Percentiles rank a stretch among this genome's conserved stretches.
Evolutionary conservation across 352 stramenopile species (phyloP).

Genomic region (Stephanocyclus meneghinianus): DNA sequence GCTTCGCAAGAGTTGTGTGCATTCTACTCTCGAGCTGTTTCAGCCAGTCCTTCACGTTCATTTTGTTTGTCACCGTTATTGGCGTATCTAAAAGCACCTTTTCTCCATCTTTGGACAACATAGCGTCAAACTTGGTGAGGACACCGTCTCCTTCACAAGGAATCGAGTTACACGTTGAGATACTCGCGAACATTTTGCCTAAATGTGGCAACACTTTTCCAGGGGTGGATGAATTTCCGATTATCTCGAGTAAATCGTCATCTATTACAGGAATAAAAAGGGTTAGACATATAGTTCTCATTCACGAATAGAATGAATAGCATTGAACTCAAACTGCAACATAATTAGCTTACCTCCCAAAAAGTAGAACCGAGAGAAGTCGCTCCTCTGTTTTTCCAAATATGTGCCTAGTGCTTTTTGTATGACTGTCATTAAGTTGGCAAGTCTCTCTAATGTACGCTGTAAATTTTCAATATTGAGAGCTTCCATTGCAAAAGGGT

Average conservation of each 20-base stretch:
- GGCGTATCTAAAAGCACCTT: constrained; percentile 89
- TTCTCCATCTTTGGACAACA: constrained; percentile 99
- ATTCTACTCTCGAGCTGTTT: constrained; percentile 96
- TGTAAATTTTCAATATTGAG: constrained; percentile 85
- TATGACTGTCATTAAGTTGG: constrained; percentile 97
- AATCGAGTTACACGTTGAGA: constrained; percentile 82
- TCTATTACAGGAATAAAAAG: constrained; percentile 72
- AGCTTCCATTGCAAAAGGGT: constrained; percentile 95
- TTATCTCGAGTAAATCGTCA: constrained; percentile 99
- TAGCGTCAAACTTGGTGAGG: constrained; percentile 84
- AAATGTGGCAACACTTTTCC: constrained; percentile 93
- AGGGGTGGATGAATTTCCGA: constrained; percentile 98
- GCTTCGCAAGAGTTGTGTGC: constrained; percentile 92
- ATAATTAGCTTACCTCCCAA: constrained; percentile 82
- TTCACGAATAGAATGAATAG: background rate
- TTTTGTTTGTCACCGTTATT: constrained; percentile 90
- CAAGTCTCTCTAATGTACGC: constrained; percentile 80
- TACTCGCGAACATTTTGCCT: constrained; percentile 99
- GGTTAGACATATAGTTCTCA: background rate
- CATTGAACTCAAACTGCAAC: background rate
- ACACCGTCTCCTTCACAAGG: constrained; percentile 66
- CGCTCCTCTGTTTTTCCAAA: constrained; percentile 95
- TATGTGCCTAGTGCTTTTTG: constrained; percentile 99
- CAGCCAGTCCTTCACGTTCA: constrained; percentile 92
- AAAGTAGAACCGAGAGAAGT: constrained; percentile 99